phyloP scores from a whole-genome alignment of 176 grass and related monocot genomes.

The sorghum (Sorghum bicolor) region DNA sequence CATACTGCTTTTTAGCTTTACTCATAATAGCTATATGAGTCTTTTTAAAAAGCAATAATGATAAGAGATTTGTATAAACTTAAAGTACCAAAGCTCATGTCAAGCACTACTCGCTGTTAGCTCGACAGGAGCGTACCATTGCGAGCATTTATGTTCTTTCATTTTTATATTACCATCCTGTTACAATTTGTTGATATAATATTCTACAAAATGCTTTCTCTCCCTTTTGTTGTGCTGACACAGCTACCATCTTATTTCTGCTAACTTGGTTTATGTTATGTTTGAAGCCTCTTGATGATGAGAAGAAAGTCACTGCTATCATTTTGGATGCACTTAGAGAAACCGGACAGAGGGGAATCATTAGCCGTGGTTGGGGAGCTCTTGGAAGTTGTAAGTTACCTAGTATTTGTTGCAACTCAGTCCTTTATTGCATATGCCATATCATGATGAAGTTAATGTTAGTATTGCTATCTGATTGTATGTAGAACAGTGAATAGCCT shows the following conservation, averaged over 20 bases:
- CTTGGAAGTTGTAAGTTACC: constrained; percentile 84
- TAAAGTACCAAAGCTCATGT: not conserved
- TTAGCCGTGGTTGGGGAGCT: constrained; percentile 91
- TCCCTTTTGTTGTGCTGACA: not conserved
- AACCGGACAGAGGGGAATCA: constrained; percentile 91
- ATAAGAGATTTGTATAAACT: constrained; percentile 7
- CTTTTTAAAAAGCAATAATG: constrained; percentile 24
- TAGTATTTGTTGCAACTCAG: constrained; percentile 15
- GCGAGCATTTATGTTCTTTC: not conserved
- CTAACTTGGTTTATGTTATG: constrained; percentile 29
- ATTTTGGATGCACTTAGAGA: constrained; percentile 88
- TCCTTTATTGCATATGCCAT: not conserved
- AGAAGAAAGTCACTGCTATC: constrained; percentile 76
- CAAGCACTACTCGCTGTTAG: not conserved
- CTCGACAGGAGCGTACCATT: not conserved
- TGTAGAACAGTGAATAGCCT: constrained; percentile 4
- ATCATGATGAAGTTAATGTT: constrained; percentile 10
- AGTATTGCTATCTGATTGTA: constrained; percentile 2
- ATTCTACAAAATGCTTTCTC: not conserved
- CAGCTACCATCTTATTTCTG: constrained; percentile 26
- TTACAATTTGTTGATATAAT: not conserved
- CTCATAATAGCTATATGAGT: not conserved
- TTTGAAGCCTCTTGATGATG: constrained; percentile 92
- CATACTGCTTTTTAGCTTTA: not conserved
- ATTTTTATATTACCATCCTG: not conserved